Base-by-base conservation (phyloP, 2,329 filamentous ascomycete species). In the Metarhizium sp. region DNA sequence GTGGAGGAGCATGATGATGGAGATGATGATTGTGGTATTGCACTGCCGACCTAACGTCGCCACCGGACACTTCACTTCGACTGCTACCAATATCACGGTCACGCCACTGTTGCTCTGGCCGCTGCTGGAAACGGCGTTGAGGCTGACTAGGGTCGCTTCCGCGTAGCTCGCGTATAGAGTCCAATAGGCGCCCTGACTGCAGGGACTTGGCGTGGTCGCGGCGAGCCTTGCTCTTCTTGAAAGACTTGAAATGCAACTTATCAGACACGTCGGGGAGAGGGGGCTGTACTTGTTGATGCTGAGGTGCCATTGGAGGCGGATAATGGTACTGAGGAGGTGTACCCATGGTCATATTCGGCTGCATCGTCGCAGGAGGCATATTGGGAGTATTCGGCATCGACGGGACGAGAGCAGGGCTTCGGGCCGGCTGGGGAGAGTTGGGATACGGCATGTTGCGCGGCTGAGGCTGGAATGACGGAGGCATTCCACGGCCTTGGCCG, bases 301-400 rank as follows among this genome's bases (percentile, higher is more conserved):
- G 71, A 71, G 78, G 68, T 70, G 78, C 85, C 69, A 80, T 79
- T 50, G 77, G 78, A 64, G 76, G 77, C 62, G 75, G 75, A 58
- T 81, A 81, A 61, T 82, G 82, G 74, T 85, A 87, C 59, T 81
- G 79, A 47, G 80, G 79, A 57, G 80, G 78, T 56, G 78, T 78
- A 70, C 78, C 78, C 72, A 88, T 87, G 51, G 87, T 79, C 69
- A 90, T 85, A 55, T 67, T 66, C 3, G 68, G 68, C 58, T 73
- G 71, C 66, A 81, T 81, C 60, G 78, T 78, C 51, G 79, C 80
- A 46, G 78, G 75, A 55, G 68, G 80, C 84, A 85, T 85, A 74
- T 87, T 83, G 59, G 88, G 85, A 34, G 86, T 88, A 59, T 80
- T 80, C 56, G 86, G 85, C 63, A 87, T 79, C 40, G 84, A 83